Percentiles rank a stretch among this genome's conserved stretches.
Evolutionary conservation across 2,329 filamentous ascomycete genomes (phyloP).

Genomic region (Colletotrichum sp.): DNA sequence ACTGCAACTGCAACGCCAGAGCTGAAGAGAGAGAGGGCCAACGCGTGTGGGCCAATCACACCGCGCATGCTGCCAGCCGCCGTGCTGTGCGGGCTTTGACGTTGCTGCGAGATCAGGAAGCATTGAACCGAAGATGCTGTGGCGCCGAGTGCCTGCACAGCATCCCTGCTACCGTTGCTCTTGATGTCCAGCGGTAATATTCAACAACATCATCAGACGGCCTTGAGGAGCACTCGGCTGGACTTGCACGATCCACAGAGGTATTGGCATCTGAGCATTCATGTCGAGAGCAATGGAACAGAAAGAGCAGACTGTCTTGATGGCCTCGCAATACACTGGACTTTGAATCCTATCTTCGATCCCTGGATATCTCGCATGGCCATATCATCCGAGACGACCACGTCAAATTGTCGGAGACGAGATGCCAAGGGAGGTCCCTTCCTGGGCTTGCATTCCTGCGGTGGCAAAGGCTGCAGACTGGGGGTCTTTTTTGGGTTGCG

Average conservation of each 20-base stretch:
- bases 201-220: not conserved
- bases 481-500: not conserved
- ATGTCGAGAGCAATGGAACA: not conserved
- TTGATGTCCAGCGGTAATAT: not conserved
- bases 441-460: not conserved
- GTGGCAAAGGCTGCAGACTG: not conserved
- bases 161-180: not conserved
- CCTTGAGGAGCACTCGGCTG: not conserved
- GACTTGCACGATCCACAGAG: not conserved
- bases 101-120: slow-evolving; percentile 10
- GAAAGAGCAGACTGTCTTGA: not conserved
- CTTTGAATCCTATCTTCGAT: not conserved
- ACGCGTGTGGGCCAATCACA: not conserved
- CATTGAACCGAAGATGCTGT: not conserved
- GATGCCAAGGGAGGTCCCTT: not conserved
- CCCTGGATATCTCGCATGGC: not conserved
- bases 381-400: not conserved
- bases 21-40: not conserved
- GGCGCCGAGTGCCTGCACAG: not conserved
- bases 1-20: not conserved
- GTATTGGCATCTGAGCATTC: not conserved
- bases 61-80: not conserved
- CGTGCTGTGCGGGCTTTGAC: not conserved
- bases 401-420: not conserved
- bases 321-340: not conserved